Percentiles rank a stretch among this genome's conserved stretches.
Conservation (phyloP, 495 filamentous ascomycete species). For the Daldinia loculata region DNA sequence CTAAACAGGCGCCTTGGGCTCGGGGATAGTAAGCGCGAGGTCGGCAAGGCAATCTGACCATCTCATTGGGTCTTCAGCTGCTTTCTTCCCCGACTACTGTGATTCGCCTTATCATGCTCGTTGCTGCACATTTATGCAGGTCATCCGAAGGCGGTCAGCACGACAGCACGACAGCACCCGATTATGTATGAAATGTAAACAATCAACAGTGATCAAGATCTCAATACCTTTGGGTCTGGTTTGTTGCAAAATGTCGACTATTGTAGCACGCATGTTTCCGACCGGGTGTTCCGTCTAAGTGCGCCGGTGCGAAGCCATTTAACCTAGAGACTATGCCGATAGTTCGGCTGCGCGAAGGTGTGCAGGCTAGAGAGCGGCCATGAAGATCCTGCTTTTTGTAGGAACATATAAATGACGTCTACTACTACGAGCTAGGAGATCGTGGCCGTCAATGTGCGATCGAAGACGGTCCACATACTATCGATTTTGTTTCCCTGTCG, state of each 20-base stretch:
- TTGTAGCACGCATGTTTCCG: slow-evolving; percentile 22
- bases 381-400: slow-evolving; percentile 29
- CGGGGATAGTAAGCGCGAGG: slow-evolving; percentile 35
- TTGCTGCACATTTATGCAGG: slow-evolving; percentile 24
- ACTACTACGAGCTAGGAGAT: slow-evolving; percentile 20
- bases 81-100: slow-evolving; percentile 17
- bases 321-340: slow-evolving; percentile 31
- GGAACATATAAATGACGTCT: slow-evolving; percentile 37
- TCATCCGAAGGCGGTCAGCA: slow-evolving; percentile 34
- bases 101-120: slow-evolving; percentile 21
- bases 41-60: slow-evolving; percentile 9
- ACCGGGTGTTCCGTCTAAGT: slow-evolving; percentile 6
- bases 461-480: slow-evolving; percentile 36
- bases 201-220: slow-evolving; percentile 37
- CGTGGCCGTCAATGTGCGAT: slow-evolving; percentile 29
- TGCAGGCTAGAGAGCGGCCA: slow-evolving; percentile 5
- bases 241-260: slow-evolving; percentile 16
- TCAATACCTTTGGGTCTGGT: slow-evolving; percentile 13
- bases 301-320: slow-evolving; percentile 30
- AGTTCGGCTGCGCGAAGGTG: slow-evolving; percentile 17
- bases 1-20: slow-evolving; percentile 28
- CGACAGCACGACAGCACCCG: slow-evolving; percentile 18
- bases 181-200: slow-evolving; percentile 21
- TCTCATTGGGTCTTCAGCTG: slow-evolving; percentile 25
- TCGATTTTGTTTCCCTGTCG: slow-evolving; percentile 25